Evolutionary conservation across 495 filamentous ascomycete species (phyloP), one percentile per base, ranked within the genome.

Genomic region (Podospora pseudocomata): DNA sequence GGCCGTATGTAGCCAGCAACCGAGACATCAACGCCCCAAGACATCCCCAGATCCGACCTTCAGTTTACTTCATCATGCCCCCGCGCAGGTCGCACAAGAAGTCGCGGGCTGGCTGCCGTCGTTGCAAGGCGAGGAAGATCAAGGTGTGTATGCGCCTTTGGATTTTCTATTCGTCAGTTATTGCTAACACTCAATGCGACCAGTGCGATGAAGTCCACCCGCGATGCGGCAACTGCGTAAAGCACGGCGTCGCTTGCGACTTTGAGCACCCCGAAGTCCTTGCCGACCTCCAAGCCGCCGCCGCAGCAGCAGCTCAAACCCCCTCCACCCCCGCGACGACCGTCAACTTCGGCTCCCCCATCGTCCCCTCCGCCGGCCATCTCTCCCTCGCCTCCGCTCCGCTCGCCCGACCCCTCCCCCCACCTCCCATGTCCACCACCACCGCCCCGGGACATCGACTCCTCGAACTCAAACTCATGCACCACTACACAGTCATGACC

Each of bases 131-230:
- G 61, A 80, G 87, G 57, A 88, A 88, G 76, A 87, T 89, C 62
- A 89, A 89, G 83, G 86, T 86, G 78, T 26, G 73, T 63, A 54
- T 4, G n/a, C 5, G 16, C 28, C 44, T 20, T 13, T 32, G 57
- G 49, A 59, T 54, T 20, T 18, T 32, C 60, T 15, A 26, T 39
- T 32, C 20, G 64, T 28, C 57, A 4, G 53, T 16, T 20, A 57
- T 5, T 44, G 28, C 27, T 57, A 23, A 68, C 73, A 34, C 49
- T n/a, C 26, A 23, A 49, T 56, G 57, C 59, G 62, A 61, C 7
- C 75, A 88, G 84, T 89, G 87, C 77, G 87, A 89, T 72, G 87
- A 89, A 71, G 78, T 86, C 7, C 86, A 88, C 75, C 87, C 87
- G 0, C 72, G 80, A 18, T 89, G 87, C 68, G 84, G 85, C 55